Base-by-base conservation (phyloP, 257 asterid genomes). In the Henckelia pumila region DNA sequence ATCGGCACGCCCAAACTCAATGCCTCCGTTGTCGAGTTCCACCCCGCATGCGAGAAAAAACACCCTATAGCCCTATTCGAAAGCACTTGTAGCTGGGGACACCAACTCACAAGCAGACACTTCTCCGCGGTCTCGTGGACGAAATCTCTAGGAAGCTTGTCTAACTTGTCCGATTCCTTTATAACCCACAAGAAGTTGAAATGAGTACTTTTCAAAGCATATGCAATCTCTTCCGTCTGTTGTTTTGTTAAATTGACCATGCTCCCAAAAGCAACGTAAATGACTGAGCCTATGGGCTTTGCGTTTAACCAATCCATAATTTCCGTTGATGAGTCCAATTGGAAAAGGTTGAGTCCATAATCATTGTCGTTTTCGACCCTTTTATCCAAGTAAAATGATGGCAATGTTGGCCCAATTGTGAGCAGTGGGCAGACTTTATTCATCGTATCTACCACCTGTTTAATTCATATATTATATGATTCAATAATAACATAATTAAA, bases 251-350 rank as follows among this genome's bases (percentile, higher is more conserved):
- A 73, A 32, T 59, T 73, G 26, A 70, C 89, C 95, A 88, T 83
- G 84, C 97, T 86, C 1, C 96, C 96, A 66, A 91, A 91, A 40
- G 95, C 88, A n/a, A 84, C 64, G 75, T 83, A 88, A 59, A 91
- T 76, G 11, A 84, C 84, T 1, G 95, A 88, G n/a, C 81, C 77
- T 65, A 44, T 68, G 4, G 91, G 86, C 73, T 86, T 86, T 2
- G 76, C n/a, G 64, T 66, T 69, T 17, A 91, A 72, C 97, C 95
- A 91, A 9, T 78, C 56, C 16, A 73, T 40, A 71, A 82, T 64
- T 1, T 76, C 52, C 1, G 63, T 59, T 5, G 81, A 56, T 5
- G 79, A 55, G 40, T 85, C 89, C 0, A 74, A 53, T 0, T 79
- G 79, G 61, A 76, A 81, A 26, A 91, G 86, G 74, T 76, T 74